These are phyloP conservation scores for Borealophlyctis nickersoniae DNA, from an alignment of 192 early-diverging fungal species.

Conservation along the genomic window DNA sequence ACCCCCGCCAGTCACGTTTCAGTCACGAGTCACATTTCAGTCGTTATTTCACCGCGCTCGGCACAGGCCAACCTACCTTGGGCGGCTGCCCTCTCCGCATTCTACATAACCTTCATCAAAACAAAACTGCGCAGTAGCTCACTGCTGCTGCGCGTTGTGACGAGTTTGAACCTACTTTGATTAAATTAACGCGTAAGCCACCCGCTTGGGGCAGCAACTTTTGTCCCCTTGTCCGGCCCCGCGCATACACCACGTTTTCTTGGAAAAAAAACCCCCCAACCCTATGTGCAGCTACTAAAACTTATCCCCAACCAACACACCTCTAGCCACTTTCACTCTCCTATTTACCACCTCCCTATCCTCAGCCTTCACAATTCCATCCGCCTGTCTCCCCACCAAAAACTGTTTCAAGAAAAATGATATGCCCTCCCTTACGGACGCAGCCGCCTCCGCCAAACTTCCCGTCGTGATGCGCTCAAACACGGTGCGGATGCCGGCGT, in stretches of 20 bases:
- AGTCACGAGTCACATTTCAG: too few species aligned
- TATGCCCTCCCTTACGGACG: slow-evolving; percentile 76
- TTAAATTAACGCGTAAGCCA: too few species aligned
- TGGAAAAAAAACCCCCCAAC: background rate
- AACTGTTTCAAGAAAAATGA: slow-evolving; percentile 80
- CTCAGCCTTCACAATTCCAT: slow-evolving; percentile 47
- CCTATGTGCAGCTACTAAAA: background rate
- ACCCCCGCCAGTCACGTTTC: too few species aligned
- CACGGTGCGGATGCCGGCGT: slow-evolving; percentile 14
- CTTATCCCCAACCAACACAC: slow-evolving; percentile 40
- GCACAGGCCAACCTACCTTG: too few species aligned
- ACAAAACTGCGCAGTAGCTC: too few species aligned
- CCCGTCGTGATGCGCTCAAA: slow-evolving; percentile 18
- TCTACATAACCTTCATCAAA: too few species aligned
- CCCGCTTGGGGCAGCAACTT: too few species aligned
- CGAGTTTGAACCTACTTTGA: too few species aligned
- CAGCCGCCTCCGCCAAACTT: slow-evolving; percentile 8
- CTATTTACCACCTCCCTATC: slow-evolving; percentile 64
- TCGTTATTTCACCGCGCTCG: too few species aligned
- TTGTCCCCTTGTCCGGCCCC: too few species aligned
- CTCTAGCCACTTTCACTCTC: slow-evolving; percentile 65
- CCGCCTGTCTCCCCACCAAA: slow-evolving; percentile 57
- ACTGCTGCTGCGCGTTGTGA: too few species aligned
- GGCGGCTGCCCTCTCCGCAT: too few species aligned
- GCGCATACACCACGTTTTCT: background rate